Evolutionary conservation across 1,284 basidiomycete genomes (phyloP).

Genomic region (Heterobasidion annosum): DNA sequence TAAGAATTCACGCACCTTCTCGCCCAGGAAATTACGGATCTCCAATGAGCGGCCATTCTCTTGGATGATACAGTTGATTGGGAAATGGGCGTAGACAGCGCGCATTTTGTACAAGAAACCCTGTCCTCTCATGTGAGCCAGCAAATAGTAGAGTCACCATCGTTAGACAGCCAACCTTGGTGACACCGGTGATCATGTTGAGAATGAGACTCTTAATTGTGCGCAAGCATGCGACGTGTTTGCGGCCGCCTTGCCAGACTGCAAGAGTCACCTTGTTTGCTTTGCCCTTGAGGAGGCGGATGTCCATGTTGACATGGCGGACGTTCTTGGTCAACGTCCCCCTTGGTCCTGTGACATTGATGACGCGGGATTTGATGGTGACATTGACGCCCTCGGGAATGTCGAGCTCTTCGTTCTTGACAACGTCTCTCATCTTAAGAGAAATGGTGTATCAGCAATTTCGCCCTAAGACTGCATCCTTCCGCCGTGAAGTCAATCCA

Average conservation of each 20-base stretch:
- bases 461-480: constrained; percentile 16
- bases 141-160: not conserved
- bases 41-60: constrained; percentile 75
- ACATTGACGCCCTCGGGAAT: constrained; percentile 85
- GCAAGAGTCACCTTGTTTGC: constrained; percentile 81
- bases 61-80: constrained; percentile 98
- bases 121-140: constrained; percentile 25
- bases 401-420: constrained; percentile 89
- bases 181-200: constrained; percentile 98
- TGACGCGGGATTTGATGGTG: constrained; percentile 80
- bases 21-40: constrained; percentile 98
- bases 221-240: constrained; percentile 97
- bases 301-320: constrained; percentile 95
- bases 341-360: constrained; percentile 85
- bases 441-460: constrained; percentile 13
- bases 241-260: constrained; percentile 97
- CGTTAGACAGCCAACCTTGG: constrained; percentile 51
- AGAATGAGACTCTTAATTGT: constrained; percentile 92
- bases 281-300: constrained; percentile 72
- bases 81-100: constrained; percentile 99
- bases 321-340: constrained; percentile 88
- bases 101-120: constrained; percentile 99
- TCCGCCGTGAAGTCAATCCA: constrained; percentile 19
- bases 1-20: constrained; percentile 54
- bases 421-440: constrained; percentile 80